A percentile compares a stretch with the other conserved stretches of the same genome.
phyloP scores from a whole-genome alignment of 2,329 filamentous ascomycete species.

The Trichophyton mentagrophytes region DNA sequence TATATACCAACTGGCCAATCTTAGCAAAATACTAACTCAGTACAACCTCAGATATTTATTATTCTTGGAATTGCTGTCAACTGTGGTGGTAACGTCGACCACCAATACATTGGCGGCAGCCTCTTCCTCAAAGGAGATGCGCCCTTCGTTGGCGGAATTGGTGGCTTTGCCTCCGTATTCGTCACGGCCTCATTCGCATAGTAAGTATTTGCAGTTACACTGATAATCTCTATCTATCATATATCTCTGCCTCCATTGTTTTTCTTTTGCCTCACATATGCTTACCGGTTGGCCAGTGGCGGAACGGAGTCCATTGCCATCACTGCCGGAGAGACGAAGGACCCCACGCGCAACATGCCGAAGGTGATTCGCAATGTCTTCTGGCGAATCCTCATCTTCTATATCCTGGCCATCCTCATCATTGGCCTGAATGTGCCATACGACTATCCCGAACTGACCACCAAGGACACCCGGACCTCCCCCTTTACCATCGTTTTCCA shows the following conservation, averaged over 20 bases:
- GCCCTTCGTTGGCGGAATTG: conserved; percentile 53
- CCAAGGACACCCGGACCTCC: conserved; percentile 35
- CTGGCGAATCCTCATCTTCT: conserved; percentile 49
- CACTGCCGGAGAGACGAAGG: conserved; percentile 52
- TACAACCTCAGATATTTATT: conserved; percentile 41
- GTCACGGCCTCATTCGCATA: conserved; percentile 51
- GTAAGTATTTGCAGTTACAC: conserved; percentile 18
- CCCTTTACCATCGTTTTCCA: conserved; percentile 52
- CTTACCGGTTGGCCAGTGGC: conserved; percentile 24
- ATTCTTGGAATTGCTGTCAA: conserved; percentile 50
- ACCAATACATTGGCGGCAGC: conserved; percentile 45
- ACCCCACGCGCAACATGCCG: conserved; percentile 49
- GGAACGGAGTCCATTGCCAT: conserved; percentile 55
- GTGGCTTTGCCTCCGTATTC: conserved; percentile 53
- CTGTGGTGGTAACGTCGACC: conserved; percentile 42
- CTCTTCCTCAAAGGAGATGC: conserved; percentile 48
- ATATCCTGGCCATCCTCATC: conserved; percentile 39
- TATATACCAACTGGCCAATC: conserved; percentile 13
- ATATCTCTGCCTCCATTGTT: background rate
- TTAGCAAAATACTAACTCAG: conserved; percentile 6
- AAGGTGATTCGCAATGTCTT: conserved; percentile 54
- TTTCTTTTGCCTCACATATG: conserved; percentile 9
- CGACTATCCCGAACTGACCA: conserved; percentile 35
- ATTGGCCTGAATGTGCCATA: conserved; percentile 50
- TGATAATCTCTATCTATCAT: background rate